Evolutionary conservation across 208 protist genomes (phyloP).

Genomic region (Leptomonas pyrrhocoris): DNA sequence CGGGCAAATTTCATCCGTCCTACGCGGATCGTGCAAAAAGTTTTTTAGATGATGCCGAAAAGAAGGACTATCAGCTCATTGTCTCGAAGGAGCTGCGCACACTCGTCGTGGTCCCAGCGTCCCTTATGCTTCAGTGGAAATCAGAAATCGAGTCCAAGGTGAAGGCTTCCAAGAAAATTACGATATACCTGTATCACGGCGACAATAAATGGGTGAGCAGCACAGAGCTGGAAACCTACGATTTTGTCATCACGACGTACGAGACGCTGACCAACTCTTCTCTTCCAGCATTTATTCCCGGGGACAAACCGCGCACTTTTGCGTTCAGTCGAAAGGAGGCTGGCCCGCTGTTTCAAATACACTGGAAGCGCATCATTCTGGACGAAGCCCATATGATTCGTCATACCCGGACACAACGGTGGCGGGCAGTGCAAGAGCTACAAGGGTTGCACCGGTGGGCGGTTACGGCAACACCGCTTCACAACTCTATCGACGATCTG

Average conservation of each 20-base stretch:
- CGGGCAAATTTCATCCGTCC: constrained; percentile 82
- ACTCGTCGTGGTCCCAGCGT: constrained; percentile 92
- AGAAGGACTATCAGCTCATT: constrained; percentile 74
- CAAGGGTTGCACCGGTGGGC: constrained; percentile 89
- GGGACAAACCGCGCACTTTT: constrained; percentile 60
- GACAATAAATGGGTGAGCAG: constrained; percentile 66
- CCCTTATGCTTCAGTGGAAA: constrained; percentile 93
- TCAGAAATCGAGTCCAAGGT: constrained; percentile 88
- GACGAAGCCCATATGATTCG: constrained; percentile 96
- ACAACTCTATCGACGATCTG: constrained; percentile 94
- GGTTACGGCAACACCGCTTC: constrained; percentile 93
- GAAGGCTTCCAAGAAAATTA: constrained; percentile 44
- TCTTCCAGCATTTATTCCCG: constrained; percentile 57
- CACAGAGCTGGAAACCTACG: constrained; percentile 84
- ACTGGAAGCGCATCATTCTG: constrained; percentile 94
- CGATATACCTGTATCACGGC: constrained; percentile 87
- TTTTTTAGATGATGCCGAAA: constrained; percentile 84
- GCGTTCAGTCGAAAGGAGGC: constrained; percentile 67
- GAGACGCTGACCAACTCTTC: constrained; percentile 85
- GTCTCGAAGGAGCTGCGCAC: constrained; percentile 88
- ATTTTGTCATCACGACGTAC: constrained; percentile 95
- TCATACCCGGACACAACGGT: constrained; percentile 82
- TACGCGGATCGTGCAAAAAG: constrained; percentile 71
- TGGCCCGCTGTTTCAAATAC: constrained; percentile 83
- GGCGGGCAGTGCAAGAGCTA: constrained; percentile 82